A percentile compares a stretch with the other conserved stretches of the same genome.
Evolutionary conservation across 169 alveolate species (phyloP).

Genomic region (Perkinsus marinus): DNA sequence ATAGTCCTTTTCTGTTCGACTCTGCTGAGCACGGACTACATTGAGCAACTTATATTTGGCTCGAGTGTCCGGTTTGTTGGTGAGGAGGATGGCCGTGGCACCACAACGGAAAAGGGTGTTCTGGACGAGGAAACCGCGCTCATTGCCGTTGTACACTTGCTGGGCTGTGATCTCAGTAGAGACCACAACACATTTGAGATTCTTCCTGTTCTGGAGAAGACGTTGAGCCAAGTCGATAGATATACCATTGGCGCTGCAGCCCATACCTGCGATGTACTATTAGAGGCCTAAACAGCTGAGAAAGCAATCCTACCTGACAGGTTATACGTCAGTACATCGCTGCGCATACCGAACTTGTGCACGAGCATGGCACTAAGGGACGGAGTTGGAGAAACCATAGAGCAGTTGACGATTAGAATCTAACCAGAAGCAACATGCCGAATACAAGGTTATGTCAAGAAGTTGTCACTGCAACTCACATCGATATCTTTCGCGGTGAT

Average conservation of each 20-base stretch:
- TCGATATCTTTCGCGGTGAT: not conserved
- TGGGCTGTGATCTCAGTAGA: not conserved
- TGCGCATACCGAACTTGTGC: not conserved
- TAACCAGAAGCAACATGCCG: not conserved
- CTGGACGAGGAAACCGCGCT: not conserved
- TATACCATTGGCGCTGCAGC: conserved; percentile 2
- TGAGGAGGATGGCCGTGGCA: not conserved
- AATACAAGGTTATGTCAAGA: not conserved
- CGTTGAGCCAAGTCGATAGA: conserved; percentile 4
- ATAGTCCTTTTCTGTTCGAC: not conserved
- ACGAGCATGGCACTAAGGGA: conserved; percentile 6
- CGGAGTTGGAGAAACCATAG: conserved; percentile 1
- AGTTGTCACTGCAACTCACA: not conserved
- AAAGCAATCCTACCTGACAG: not conserved
- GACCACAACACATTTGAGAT: not conserved
- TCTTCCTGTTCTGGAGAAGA: not conserved
- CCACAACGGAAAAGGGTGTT: conserved; percentile 8
- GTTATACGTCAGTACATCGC: not conserved
- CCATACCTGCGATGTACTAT: not conserved
- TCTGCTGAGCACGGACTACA: not conserved
- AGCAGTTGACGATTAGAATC: conserved; percentile 2
- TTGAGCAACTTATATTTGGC: conserved; percentile 4
- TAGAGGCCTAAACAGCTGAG: not conserved
- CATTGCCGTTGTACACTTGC: conserved; percentile 1
- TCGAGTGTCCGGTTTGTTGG: not conserved